Percentiles rank a stretch among this genome's conserved stretches.
These are phyloP conservation scores for Epichloe bromicola DNA, from an alignment of 2,329 filamentous ascomycete species.

Conservation along the genomic window DNA sequence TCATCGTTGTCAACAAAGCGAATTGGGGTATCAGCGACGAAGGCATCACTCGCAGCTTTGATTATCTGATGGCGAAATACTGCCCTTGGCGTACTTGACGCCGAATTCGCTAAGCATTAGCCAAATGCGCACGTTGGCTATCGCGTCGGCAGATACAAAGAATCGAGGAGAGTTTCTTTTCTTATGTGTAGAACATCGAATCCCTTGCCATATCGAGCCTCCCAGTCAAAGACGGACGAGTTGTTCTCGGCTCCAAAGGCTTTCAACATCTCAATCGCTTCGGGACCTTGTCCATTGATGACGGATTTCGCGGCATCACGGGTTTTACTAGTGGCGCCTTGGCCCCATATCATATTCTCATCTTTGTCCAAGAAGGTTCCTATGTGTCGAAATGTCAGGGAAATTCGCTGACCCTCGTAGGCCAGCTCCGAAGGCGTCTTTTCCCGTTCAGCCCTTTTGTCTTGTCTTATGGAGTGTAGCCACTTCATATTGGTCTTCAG, in stretches of 20 bases:
- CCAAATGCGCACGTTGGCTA: constrained; percentile 36
- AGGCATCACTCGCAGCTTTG: neutral
- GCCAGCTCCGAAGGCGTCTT: constrained; percentile 60
- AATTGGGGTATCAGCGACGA: constrained; percentile 18
- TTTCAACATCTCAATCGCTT: constrained; percentile 55
- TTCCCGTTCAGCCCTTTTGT: constrained; percentile 59
- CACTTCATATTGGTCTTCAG: constrained; percentile 70
- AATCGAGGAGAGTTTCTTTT: constrained; percentile 32
- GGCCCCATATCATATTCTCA: constrained; percentile 71
- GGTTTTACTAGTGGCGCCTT: constrained; percentile 65
- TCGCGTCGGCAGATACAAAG: constrained; percentile 32
- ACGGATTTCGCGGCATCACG: constrained; percentile 46
- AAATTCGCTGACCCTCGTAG: constrained; percentile 67
- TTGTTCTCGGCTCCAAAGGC: constrained; percentile 85
- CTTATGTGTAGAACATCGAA: constrained; percentile 69
- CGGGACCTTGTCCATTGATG: constrained; percentile 53
- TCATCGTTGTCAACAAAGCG: constrained; percentile 44
- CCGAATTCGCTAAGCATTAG: constrained; percentile 37
- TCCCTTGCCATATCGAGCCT: constrained; percentile 59
- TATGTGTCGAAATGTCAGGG: constrained; percentile 80
- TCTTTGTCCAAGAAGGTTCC: constrained; percentile 65
- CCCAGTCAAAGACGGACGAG: constrained; percentile 59
- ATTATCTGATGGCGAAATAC: constrained; percentile 13
- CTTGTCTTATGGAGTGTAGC: constrained; percentile 84
- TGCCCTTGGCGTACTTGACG: constrained; percentile 34